Base-by-base conservation (phyloP, 768 basidiomycete genomes). In the Tricholoma flavovirens region DNA sequence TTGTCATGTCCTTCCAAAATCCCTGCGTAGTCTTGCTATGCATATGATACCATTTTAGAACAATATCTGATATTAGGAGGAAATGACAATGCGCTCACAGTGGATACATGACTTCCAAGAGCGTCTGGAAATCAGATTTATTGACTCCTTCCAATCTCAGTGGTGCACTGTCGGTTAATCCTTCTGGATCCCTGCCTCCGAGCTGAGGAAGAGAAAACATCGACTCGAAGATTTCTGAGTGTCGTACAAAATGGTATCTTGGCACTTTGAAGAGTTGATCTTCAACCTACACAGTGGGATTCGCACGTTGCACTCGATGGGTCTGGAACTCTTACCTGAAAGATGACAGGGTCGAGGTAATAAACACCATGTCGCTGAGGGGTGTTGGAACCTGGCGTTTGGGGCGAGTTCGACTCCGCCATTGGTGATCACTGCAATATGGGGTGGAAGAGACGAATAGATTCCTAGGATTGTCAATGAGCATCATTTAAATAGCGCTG, bases 241-340 rank as follows among this genome's bases (percentile, higher is more conserved):
- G 53, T 6, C 60, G 48, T 22, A 55, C 62, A 32, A 72, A 69
- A 36, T 58, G 56, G 33, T 61, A 58, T 15, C 62, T 61, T 5
- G 69, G 71, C 9, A 71, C 64, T 51, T 63, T 67, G 59, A 69
- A 71, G 17, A 70, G 52, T 12, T 46, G 19, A 42, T 62, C 59
- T 50, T 69, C 69, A 38, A 71, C 67, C 70, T 69, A 53, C 19
- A 14, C 14, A 26, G 17, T 46, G 4, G 11, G 15, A 17, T 26
- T 24, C 19, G 26, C 30, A 14, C 3, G 6, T 5, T 17, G 8
- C n/a, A 8, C 19, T 19, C 17, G 0, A 19, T 5, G 38, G 38
- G 45, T 26, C 14, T 7, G n/a, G 15, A 48, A 29, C 4, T 9
- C 26, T 26, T 35, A 50, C 49, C 52, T 57, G 55, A 32, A 49